A percentile compares a stretch with the other conserved stretches of the same genome.
Conservation (phyloP, 148 eudicot genomes). For the Spergularia marina region DNA sequence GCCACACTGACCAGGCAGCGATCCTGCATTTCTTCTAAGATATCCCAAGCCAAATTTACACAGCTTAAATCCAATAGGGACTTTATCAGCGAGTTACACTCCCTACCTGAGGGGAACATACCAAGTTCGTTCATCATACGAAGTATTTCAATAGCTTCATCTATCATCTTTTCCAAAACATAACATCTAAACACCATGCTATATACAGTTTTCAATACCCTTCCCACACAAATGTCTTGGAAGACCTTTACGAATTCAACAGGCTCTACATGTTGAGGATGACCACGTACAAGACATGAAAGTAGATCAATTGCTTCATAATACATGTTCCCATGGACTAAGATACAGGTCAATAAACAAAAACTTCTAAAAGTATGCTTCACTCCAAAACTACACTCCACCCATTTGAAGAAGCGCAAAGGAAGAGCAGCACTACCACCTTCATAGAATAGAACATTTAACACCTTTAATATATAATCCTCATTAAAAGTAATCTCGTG, state of each 20-base stretch:
- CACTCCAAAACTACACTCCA: constrained; percentile 28
- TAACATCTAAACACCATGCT: constrained; percentile 53
- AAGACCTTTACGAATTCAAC: constrained; percentile 27
- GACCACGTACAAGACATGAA: constrained; percentile 26
- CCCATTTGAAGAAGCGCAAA: constrained; percentile 41
- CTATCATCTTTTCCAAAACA: constrained; percentile 22
- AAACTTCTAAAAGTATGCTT: constrained; percentile 32
- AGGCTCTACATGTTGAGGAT: constrained; percentile 24
- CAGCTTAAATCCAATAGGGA: constrained; percentile 30
- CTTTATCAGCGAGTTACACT: constrained; percentile 41
- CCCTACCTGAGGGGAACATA: constrained; percentile 38
- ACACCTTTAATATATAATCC: constrained; percentile 22
- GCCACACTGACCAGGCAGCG: constrained; percentile 30
- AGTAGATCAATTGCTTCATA: constrained; percentile 37
- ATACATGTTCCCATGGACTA: constrained; percentile 47
- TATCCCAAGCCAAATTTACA: constrained; percentile 45
- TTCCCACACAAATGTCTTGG: constrained; percentile 27
- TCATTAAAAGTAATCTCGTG: constrained; percentile 23
- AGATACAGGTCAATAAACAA: constrained; percentile 40
- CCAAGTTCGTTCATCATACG: constrained; percentile 35
- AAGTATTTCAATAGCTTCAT: constrained; percentile 29
- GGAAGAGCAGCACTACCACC: constrained; percentile 40
- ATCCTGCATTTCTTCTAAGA: constrained; percentile 40
- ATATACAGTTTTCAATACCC: constrained; percentile 33
- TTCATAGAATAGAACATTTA: constrained; percentile 33